Evolutionary conservation across 345 rosid genomes (phyloP).

Genomic region (Salix arbutifolia): DNA sequence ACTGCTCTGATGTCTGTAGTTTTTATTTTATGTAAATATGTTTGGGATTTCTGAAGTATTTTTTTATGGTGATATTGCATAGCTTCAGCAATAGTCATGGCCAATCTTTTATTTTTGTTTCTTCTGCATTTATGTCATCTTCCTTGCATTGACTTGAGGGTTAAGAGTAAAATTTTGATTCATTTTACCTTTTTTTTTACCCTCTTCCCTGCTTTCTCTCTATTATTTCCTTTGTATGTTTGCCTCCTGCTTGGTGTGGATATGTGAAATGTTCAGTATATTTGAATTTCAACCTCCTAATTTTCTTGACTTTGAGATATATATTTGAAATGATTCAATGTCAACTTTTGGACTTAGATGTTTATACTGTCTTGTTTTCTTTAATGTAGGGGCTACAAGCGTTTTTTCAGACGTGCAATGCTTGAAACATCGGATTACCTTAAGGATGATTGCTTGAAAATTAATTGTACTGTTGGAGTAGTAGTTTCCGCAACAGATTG

Average conservation of each 20-base stretch:
- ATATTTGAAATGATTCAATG: neutral
- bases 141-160: neutral
- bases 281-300: neutral
- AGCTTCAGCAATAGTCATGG: neutral
- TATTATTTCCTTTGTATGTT: neutral
- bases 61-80: neutral
- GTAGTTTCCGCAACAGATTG: conserved; percentile 51
- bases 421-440: conserved; percentile 65
- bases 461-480: conserved; percentile 67
- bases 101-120: neutral
- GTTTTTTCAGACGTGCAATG: conserved; percentile 57
- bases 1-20: neutral
- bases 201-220: neutral
- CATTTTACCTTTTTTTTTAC: neutral
- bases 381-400: conserved; percentile 64
- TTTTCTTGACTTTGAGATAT: neutral
- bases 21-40: neutral
- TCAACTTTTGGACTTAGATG: neutral
- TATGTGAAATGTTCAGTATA: neutral
- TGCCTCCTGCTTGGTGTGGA: neutral
- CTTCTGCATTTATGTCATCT: neutral
- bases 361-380: conserved; percentile 2
- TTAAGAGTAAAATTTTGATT: neutral
- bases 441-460: conserved; percentile 63
- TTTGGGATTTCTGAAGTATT: neutral